Evolutionary conservation across 2,329 filamentous ascomycete genomes (phyloP).

Genomic region (Alternaria burnsii): DNA sequence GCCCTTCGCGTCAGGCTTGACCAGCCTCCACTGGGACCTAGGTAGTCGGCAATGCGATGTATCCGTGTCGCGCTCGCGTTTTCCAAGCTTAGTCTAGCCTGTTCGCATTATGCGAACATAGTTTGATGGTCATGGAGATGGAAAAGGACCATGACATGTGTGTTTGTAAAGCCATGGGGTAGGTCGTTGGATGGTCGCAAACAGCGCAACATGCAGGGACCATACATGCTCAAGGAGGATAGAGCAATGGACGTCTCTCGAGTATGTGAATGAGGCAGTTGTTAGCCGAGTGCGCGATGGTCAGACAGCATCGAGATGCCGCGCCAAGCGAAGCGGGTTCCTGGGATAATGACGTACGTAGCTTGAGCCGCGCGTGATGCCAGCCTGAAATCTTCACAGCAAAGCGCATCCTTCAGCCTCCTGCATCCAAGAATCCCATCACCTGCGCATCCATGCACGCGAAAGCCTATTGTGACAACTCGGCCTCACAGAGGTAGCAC

Average conservation of each 20-base stretch:
- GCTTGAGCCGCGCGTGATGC: slow-evolving; percentile 9
- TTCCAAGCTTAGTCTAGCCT: background rate
- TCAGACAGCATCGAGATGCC: slow-evolving; percentile 2
- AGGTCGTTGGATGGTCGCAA: background rate
- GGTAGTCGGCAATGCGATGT: background rate
- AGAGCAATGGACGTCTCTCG: background rate
- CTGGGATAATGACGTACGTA: slow-evolving; percentile 15
- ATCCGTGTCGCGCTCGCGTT: background rate
- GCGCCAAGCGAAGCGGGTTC: slow-evolving; percentile 14
- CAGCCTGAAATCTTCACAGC: slow-evolving; percentile 15
- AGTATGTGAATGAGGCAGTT: background rate
- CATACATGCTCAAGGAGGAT: background rate
- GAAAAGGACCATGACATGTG: background rate
- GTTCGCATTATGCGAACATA: slow-evolving; percentile 5
- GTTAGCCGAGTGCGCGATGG: background rate
- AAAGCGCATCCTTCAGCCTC: background rate
- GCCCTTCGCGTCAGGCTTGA: background rate
- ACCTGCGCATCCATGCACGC: slow-evolving; percentile 22
- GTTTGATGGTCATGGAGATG: background rate
- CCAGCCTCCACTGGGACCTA: background rate
- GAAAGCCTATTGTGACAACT: slow-evolving; percentile 6
- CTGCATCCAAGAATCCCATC: slow-evolving; percentile 1
- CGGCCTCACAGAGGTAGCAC: slow-evolving; percentile 36
- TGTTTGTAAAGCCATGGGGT: background rate
- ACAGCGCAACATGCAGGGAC: background rate